Evolutionary conservation across 495 filamentous ascomycete species (phyloP).

Genomic region (Aspergillus saccharolyticus): DNA sequence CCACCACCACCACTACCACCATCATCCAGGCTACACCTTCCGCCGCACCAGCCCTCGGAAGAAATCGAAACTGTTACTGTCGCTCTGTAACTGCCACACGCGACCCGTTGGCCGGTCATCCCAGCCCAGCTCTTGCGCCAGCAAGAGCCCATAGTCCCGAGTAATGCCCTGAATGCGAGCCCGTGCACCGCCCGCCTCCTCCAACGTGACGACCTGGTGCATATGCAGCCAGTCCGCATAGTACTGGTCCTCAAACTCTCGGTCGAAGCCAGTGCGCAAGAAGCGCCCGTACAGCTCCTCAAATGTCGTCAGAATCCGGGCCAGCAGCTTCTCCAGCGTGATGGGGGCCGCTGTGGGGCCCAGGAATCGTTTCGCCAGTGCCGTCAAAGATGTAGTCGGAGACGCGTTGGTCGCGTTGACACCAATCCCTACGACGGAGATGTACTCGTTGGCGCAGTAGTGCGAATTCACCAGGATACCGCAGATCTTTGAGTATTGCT

Average conservation of each 20-base stretch:
- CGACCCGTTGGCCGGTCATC: conserved; percentile 70
- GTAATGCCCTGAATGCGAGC: conserved; percentile 89
- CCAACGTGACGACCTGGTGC: conserved; percentile 83
- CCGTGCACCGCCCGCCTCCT: conserved; percentile 70
- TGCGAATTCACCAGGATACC: conserved; percentile 90
- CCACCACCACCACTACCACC: not conserved
- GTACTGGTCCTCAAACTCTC: conserved; percentile 68
- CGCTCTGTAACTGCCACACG: conserved; percentile 82
- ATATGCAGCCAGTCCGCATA: conserved; percentile 87
- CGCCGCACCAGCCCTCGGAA: conserved; percentile 81
- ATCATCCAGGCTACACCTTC: conserved; percentile 45
- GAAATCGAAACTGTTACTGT: conserved; percentile 99
- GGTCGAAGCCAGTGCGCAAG: conserved; percentile 63
- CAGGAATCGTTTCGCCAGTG: conserved; percentile 50
- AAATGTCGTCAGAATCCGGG: conserved; percentile 73
- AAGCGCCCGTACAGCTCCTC: conserved; percentile 76
- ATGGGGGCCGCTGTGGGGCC: conserved; percentile 46
- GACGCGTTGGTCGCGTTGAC: conserved; percentile 81
- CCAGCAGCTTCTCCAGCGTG: conserved; percentile 75
- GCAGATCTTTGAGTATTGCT: conserved; percentile 81
- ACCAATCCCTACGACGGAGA: conserved; percentile 84
- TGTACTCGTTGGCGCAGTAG: conserved; percentile 71
- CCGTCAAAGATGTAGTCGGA: conserved; percentile 82
- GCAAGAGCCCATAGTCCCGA: conserved; percentile 77
- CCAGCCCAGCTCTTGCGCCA: conserved; percentile 73